Evolutionary conservation across 2,329 filamentous ascomycete species (phyloP), one percentile per base, ranked within the genome.

Genomic region (Alternaria metachromatica): DNA sequence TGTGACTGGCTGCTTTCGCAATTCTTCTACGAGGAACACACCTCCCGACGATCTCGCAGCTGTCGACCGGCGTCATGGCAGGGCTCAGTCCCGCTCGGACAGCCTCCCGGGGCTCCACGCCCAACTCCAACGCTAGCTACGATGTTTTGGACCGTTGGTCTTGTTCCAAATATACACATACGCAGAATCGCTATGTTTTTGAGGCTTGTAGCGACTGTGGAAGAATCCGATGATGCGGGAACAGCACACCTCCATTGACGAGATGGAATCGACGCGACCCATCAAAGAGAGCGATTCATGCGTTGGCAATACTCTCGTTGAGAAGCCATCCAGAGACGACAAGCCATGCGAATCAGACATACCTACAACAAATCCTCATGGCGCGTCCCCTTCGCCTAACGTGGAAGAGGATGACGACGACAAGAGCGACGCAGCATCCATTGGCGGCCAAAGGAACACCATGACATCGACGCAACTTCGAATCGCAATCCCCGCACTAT

Each of bases 401-500:
- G 18, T 37, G 7, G 30, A 46, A 21, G 51, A 58, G 33, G 49
- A 50, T 23, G 41, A 53, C 13, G 55, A 59, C 11, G 57, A 64
- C 28, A 37, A 64, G 12, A 66, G 62, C 43, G 66, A 69, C 43
- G 56, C 66, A n/a, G 61, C 53, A 30, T 69, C 66, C 10, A 51
- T 69, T 28, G 66, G 66, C n/a, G 67, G 67, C 6, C 87, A 89
- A 73, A 87, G 84, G 8, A 87, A 89, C 62, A 82, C 88, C 25
- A 80, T 89, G 10, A 85, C 87, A 0, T 82, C 81, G 28, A 78
- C 76, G 8, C 81, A 87, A 66, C 78, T 87, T 6, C 65, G 86
- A 18, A 71, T 84, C 53, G 86, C 88, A 46, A 88, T 89, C 63
- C 76, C 77, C 6, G 83, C 84, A 3, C 79, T 89, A 10, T 82